Evolutionary conservation across 2,329 filamentous ascomycete species (phyloP).

Genomic region (Penicillium sp.): DNA sequence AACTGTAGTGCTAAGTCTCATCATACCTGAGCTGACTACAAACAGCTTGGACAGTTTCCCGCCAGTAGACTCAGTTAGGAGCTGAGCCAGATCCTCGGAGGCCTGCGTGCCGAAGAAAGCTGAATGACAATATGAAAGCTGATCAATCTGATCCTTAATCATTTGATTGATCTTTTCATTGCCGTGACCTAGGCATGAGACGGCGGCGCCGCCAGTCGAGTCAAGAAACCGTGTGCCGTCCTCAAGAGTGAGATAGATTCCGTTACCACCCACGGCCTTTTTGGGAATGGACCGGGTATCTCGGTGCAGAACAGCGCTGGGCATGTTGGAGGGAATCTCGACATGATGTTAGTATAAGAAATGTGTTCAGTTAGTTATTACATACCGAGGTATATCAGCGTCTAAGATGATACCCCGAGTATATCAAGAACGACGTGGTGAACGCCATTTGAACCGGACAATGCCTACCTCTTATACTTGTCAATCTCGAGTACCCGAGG

Average conservation of each 20-base stretch:
- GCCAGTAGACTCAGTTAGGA: conserved; percentile 52
- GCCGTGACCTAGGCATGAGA: conserved; percentile 68
- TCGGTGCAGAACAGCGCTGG: conserved; percentile 52
- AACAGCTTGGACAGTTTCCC: conserved; percentile 56
- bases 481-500: conserved; percentile 10
- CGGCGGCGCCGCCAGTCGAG: conserved; percentile 70
- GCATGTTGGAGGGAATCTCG: background rate
- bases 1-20: background rate
- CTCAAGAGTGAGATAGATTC: conserved; percentile 53
- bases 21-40: conserved; percentile 57
- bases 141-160: conserved; percentile 58
- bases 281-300: conserved; percentile 49
- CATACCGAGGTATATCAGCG: background rate
- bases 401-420: no score
- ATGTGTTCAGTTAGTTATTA: background rate
- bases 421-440: background rate
- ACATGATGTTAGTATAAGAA: background rate
- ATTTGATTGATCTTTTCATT: conserved; percentile 60
- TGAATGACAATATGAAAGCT: conserved; percentile 60
- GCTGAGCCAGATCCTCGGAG: conserved; percentile 53
- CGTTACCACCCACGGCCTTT: conserved; percentile 49
- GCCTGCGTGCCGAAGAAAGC: conserved; percentile 57
- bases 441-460: background rate
- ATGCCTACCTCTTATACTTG: background rate
- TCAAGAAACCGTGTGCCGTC: conserved; percentile 65